Conservation (phyloP, 805 yeast species). For the Wickerhamiella lipophila region DNA sequence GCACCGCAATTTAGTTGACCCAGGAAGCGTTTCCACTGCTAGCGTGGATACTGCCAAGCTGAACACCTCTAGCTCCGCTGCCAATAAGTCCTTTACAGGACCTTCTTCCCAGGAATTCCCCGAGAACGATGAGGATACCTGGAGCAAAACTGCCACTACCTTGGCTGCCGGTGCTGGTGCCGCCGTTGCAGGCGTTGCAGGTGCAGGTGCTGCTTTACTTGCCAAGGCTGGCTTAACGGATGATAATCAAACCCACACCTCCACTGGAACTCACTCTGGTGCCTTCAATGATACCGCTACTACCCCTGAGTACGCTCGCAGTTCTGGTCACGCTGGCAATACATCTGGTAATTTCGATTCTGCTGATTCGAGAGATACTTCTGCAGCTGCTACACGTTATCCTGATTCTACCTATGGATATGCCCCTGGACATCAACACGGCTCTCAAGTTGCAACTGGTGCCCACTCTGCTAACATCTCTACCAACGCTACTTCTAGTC, state of each 20-base stretch:
- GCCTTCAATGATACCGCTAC: background rate
- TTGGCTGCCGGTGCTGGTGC: conserved; percentile 7
- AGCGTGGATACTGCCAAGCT: background rate
- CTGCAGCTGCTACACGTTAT: background rate
- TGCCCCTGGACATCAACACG: no score
- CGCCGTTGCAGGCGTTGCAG: background rate
- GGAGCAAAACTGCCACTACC: background rate
- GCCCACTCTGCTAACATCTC: background rate
- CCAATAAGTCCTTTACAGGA: conserved; percentile 7
- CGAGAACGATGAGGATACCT: background rate
- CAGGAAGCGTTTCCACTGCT: background rate
- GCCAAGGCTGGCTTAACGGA: background rate
- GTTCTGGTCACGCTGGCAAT: background rate
- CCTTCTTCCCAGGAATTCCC: conserved; percentile 6
- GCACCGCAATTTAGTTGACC: conserved; percentile 2
- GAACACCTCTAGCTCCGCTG: background rate
- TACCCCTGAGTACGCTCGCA: background rate
- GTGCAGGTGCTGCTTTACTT: background rate
- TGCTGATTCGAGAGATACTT: background rate
- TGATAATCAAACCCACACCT: background rate
- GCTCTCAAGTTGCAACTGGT: background rate
- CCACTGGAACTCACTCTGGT: background rate
- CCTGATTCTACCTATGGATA: background rate
- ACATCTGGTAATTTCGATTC: background rate
- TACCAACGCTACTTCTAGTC: background rate